Evolutionary conservation across 2,329 filamentous ascomycete species (phyloP).

Genomic region (Macrophomina pseudophaseolina): DNA sequence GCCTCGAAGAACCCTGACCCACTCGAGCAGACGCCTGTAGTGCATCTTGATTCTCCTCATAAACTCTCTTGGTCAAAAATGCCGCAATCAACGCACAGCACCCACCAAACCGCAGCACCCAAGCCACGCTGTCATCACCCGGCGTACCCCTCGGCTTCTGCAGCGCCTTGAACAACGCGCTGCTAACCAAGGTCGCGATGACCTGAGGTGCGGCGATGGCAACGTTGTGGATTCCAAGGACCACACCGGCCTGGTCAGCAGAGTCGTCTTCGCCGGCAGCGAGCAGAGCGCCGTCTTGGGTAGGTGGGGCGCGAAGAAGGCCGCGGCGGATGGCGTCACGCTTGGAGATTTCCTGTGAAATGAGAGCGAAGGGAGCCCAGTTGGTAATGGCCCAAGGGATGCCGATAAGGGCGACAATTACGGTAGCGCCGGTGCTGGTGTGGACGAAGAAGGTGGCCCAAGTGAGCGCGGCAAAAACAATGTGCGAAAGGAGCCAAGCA

Average conservation of each 20-base stretch:
- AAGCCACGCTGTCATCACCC: constrained; percentile 84
- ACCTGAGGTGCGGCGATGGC: constrained; percentile 91
- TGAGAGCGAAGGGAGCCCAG: constrained; percentile 95
- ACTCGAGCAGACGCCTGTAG: constrained; percentile 13
- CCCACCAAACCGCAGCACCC: constrained; percentile 85
- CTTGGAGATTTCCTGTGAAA: constrained; percentile 87
- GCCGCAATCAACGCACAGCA: constrained; percentile 78
- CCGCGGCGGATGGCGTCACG: constrained; percentile 71
- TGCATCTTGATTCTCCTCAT: constrained; percentile 58
- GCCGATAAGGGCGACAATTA: constrained; percentile 79
- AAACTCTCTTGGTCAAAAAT: constrained; percentile 70
- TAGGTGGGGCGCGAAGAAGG: constrained; percentile 42
- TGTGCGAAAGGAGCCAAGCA: constrained; percentile 82
- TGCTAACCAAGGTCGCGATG: constrained; percentile 82
- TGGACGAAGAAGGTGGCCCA: constrained; percentile 80
- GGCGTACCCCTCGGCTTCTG: constrained; percentile 86
- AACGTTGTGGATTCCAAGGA: constrained; percentile 95
- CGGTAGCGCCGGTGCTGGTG: constrained; percentile 72
- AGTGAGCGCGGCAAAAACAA: constrained; percentile 84
- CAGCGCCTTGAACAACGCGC: constrained; percentile 79
- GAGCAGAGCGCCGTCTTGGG: constrained; percentile 45
- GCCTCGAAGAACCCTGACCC: not conserved
- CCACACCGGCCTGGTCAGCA: constrained; percentile 81
- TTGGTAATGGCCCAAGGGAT: constrained; percentile 91
- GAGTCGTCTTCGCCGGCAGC: constrained; percentile 58